Evolutionary conservation across 805 yeast species (phyloP).

Genomic region (Candida taoyuanica): DNA sequence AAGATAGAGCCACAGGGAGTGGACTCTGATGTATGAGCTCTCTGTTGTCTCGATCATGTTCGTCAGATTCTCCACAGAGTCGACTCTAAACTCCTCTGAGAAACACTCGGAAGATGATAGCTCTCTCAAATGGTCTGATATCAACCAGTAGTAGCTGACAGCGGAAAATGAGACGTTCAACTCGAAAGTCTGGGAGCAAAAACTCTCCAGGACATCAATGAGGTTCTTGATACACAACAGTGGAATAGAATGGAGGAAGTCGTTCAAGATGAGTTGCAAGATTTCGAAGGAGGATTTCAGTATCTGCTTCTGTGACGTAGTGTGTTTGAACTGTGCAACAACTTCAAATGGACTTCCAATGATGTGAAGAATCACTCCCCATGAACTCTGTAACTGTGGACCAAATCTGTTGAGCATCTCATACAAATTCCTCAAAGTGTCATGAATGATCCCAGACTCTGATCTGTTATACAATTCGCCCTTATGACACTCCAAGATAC

Average conservation of each 20-base stretch:
- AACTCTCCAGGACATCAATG: constrained; percentile 67
- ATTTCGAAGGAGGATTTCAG: constrained; percentile 74
- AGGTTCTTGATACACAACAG: constrained; percentile 54
- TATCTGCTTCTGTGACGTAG: constrained; percentile 31
- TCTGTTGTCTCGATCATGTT: constrained; percentile 23
- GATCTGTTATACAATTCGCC: constrained; percentile 40
- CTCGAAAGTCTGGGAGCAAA: constrained; percentile 67
- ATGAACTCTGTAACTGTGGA: constrained; percentile 50
- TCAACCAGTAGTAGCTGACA: constrained; percentile 86
- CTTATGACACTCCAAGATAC: constrained; percentile 32
- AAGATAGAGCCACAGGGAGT: constrained; percentile 60
- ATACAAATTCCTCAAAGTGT: constrained; percentile 58
- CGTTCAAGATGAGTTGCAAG: constrained; percentile 78
- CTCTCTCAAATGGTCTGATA: constrained; percentile 66
- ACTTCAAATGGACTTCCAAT: constrained; percentile 51
- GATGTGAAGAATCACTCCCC: constrained; percentile 70
- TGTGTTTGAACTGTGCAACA: constrained; percentile 25
- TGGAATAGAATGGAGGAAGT: constrained; percentile 73
- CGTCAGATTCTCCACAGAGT: constrained; percentile 24
- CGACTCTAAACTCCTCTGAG: constrained; percentile 15
- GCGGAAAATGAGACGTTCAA: constrained; percentile 88
- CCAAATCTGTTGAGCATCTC: constrained; percentile 79
- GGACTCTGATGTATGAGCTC: constrained; percentile 27
- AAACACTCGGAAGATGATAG: constrained; percentile 1
- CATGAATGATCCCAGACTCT: constrained; percentile 65